These are phyloP conservation scores for Clarireedia paspali DNA, from an alignment of 2,329 filamentous ascomycete genomes.

Conservation along the genomic window DNA sequence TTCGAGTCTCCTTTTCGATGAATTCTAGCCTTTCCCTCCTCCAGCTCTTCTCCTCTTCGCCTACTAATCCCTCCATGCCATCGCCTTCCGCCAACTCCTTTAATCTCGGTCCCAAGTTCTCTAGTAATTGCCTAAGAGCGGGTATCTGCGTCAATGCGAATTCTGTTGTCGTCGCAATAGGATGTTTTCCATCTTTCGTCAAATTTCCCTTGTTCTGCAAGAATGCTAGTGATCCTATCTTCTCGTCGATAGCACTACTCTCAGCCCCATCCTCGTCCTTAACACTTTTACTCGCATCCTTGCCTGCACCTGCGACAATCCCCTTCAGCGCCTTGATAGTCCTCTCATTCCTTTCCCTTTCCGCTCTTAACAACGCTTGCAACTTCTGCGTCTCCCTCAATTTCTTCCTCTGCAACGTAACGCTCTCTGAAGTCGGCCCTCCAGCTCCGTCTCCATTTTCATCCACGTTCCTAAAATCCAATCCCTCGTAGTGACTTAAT, in stretches of 20 bases:
- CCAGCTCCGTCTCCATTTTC: constrained; percentile 41
- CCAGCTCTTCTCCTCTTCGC: constrained; percentile 45
- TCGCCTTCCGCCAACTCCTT: constrained; percentile 34
- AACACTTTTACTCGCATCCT: constrained; percentile 15
- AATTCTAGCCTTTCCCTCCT: constrained; percentile 70
- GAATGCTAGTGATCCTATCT: constrained; percentile 41
- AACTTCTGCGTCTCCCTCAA: constrained; percentile 73
- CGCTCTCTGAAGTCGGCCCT: constrained; percentile 42
- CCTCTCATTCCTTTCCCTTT: constrained; percentile 64
- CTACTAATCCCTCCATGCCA: constrained; percentile 31
- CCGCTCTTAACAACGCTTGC: constrained; percentile 59
- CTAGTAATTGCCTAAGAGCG: constrained; percentile 63
- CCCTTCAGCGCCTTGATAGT: constrained; percentile 58
- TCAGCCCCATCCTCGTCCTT: constrained; percentile 2
- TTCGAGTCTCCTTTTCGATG: constrained; percentile 69
- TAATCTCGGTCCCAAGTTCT: constrained; percentile 59
- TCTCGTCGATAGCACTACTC: not conserved
- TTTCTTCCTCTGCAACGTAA: constrained; percentile 65
- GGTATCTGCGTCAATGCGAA: constrained; percentile 82
- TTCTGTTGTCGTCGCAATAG: constrained; percentile 62
- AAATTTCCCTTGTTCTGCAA: constrained; percentile 46
- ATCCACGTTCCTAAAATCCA: constrained; percentile 24
- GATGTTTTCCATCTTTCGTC: constrained; percentile 42
- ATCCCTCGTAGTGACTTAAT: constrained; percentile 69
- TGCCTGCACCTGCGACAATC: constrained; percentile 37